Percentiles rank a stretch among this genome's conserved stretches.
Evolutionary conservation across 1,139 yeast species (phyloP).

Genomic region (Nakaseomyces kungkrabaensis): DNA sequence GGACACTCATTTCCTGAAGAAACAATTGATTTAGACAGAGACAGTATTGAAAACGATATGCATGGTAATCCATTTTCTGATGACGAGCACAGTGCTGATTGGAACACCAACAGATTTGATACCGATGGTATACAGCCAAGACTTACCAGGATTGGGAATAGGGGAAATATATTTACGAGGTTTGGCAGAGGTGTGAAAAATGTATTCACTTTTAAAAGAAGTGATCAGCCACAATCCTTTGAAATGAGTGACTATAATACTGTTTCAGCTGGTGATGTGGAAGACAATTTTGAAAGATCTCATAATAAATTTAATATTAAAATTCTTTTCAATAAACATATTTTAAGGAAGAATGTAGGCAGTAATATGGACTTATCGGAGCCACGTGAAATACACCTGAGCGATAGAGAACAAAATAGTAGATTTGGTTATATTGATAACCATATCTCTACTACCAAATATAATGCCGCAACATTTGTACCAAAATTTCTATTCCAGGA

Average conservation of each 20-base stretch:
- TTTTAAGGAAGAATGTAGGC: constrained; percentile 32
- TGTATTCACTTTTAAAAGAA: constrained; percentile 10
- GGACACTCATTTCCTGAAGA: constrained; percentile 22
- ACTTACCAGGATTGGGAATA: constrained; percentile 7
- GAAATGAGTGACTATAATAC: constrained; percentile 29
- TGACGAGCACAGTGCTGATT: constrained; percentile 11
- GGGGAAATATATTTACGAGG: constrained; percentile 18
- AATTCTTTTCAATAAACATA: constrained; percentile 39
- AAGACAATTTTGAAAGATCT: constrained; percentile 23
- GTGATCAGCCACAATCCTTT: constrained; percentile 22
- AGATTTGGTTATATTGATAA: constrained; percentile 61
- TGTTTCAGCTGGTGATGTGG: constrained; percentile 18
- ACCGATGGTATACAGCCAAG: constrained; percentile 12
- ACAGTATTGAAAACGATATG: constrained; percentile 25
- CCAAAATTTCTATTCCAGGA: constrained; percentile 95
- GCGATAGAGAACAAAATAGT: constrained; percentile 48
- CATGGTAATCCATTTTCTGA: constrained; percentile 23
- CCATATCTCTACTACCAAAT: constrained; percentile 93
- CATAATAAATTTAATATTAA: constrained; percentile 45
- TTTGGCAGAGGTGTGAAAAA: constrained; percentile 15
- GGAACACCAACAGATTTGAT: constrained; percentile 13
- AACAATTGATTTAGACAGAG: constrained; percentile 27
- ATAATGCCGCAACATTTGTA: constrained; percentile 82
- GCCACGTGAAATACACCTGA: constrained; percentile 65
- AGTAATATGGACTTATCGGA: constrained; percentile 24